A percentile compares a stretch with the other conserved stretches of the same genome.
Evolutionary conservation across 192 early-diverging fungal species (phyloP).

Genomic region (Backusella psychrophila): DNA sequence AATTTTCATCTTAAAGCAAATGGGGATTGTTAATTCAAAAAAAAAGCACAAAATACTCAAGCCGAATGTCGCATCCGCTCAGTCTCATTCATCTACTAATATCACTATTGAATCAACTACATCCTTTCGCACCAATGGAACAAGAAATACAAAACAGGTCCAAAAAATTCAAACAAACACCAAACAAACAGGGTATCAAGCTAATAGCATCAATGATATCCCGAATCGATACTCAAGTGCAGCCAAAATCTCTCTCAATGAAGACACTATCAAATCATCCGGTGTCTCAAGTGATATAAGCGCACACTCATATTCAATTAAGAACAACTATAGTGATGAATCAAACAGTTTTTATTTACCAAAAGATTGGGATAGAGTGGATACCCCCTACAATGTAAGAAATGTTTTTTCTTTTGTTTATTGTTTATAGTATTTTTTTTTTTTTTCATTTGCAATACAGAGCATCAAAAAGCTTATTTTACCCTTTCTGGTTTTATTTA

Average conservation of each 20-base stretch:
- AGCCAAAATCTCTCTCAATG: background rate
- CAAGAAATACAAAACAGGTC: background rate
- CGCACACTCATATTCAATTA: background rate
- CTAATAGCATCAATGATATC: background rate
- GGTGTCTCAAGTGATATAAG: background rate
- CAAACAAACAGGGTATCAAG: background rate
- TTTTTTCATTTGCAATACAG: conserved; percentile 1
- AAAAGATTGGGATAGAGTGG: conserved; percentile 17
- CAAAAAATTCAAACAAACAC: background rate
- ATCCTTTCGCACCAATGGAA: background rate
- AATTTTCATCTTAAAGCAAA: conserved; percentile 2
- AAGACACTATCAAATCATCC: background rate
- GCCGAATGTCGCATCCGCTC: background rate
- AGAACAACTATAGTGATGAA: background rate
- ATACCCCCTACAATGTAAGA: conserved; percentile 9
- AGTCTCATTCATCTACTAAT: background rate
- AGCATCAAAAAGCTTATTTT: background rate
- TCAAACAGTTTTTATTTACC: conserved; percentile 17
- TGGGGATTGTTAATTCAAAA: conserved; percentile 12
- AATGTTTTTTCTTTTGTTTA: background rate
- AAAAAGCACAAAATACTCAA: background rate
- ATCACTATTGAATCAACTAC: background rate
- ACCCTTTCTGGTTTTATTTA: background rate
- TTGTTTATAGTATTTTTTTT: background rate
- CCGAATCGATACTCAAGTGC: background rate